Percentiles rank a stretch among this genome's conserved stretches.
Conservation (phyloP, 495 filamentous ascomycete species). For the Aspergillus nidulans region DNA sequence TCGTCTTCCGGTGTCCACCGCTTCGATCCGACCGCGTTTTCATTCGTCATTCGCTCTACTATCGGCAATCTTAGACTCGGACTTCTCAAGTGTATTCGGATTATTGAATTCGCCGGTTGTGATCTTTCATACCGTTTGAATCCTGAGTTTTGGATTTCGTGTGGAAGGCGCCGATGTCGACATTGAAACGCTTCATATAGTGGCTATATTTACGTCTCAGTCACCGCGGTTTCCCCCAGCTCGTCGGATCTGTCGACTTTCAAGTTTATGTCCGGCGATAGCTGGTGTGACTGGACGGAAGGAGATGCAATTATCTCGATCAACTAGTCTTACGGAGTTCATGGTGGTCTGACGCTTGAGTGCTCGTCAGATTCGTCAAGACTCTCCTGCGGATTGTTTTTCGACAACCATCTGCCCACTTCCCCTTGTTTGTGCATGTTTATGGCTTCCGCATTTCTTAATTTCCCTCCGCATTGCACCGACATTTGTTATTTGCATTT, state of each 20-base stretch:
- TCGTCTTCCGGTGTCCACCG: conserved; percentile 33
- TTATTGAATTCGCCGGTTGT: background rate
- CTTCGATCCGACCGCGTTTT: conserved; percentile 30
- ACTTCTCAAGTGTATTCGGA: conserved; percentile 13
- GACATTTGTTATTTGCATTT: conserved; percentile 7
- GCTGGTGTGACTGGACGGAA: conserved; percentile 27
- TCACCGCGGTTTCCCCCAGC: conserved; percentile 19
- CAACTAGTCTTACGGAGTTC: conserved; percentile 20
- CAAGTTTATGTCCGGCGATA: conserved; percentile 11
- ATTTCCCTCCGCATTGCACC: conserved; percentile 4
- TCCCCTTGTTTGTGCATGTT: conserved; percentile 12
- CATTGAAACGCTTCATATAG: conserved; percentile 34
- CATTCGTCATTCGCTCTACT: conserved; percentile 16
- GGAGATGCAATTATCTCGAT: conserved; percentile 38
- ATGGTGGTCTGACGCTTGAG: conserved; percentile 17
- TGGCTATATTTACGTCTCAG: conserved; percentile 38
- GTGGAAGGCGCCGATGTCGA: conserved; percentile 12
- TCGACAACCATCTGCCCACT: conserved; percentile 8
- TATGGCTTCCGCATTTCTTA: conserved; percentile 15
- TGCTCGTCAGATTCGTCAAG: conserved; percentile 18
- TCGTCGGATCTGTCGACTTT: conserved; percentile 16
- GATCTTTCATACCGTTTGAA: background rate
- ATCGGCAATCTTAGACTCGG: conserved; percentile 5
- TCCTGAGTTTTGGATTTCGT: background rate
- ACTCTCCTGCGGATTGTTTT: conserved; percentile 3